These are phyloP conservation scores for Pharus latifolius DNA, from an alignment of 176 grass and related monocot species.

Conservation along the genomic window DNA sequence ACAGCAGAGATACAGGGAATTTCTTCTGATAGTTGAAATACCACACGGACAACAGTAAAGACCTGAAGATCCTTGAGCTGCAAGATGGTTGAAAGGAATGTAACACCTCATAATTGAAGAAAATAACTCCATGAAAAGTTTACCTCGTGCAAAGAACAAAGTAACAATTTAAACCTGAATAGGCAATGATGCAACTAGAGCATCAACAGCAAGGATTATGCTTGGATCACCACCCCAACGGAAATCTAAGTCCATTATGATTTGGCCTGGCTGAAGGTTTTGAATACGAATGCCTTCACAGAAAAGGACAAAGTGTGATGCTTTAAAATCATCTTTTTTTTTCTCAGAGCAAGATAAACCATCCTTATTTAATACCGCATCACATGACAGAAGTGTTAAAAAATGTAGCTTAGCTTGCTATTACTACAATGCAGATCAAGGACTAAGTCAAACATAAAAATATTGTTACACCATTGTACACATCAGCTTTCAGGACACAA, in stretches of 20 bases:
- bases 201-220: conserved; percentile 97
- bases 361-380: not conserved
- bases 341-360: too few species aligned
- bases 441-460: not conserved
- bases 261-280: conserved; percentile 86
- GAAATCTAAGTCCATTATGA: conserved; percentile 96
- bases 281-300: conserved; percentile 84
- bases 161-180: conserved; percentile 60
- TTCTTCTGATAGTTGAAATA: conserved; percentile 93
- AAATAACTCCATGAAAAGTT: not conserved
- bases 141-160: not conserved
- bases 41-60: conserved; percentile 80
- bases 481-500: too few species aligned
- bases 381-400: not conserved
- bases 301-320: conserved; percentile 8
- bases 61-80: conserved; percentile 96
- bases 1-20: conserved; percentile 98
- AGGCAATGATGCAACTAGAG: conserved; percentile 81
- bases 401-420: not conserved
- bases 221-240: conserved; percentile 96
- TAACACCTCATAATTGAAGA: not conserved
- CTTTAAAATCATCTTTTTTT: not conserved
- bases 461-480: not conserved
- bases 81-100: conserved; percentile 18
- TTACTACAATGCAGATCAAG: not conserved